Conservation (phyloP, 306 rosid genomes). For the Malus sylvestris region DNA sequence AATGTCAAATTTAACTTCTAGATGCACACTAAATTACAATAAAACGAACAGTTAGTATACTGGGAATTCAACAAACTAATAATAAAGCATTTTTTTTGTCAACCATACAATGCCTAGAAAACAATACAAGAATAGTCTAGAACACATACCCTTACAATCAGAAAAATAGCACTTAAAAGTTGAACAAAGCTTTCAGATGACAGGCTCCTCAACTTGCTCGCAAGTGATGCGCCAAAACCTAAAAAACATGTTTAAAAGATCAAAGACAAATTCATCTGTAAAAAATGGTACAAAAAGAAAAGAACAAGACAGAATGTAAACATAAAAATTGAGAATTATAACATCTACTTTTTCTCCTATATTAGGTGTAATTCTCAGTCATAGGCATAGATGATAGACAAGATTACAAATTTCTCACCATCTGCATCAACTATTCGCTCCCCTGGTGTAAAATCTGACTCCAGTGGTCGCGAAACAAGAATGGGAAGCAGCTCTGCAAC, state of each 20-base stretch:
- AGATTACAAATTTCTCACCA: slow-evolving; percentile 51
- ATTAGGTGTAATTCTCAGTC: background rate
- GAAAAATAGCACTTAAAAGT: slow-evolving; percentile 81
- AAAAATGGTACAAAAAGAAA: background rate
- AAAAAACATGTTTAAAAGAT: slow-evolving; percentile 18
- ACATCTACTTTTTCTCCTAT: background rate
- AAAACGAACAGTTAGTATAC: background rate
- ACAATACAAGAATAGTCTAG: slow-evolving; percentile 27
- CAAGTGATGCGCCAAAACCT: slow-evolving; percentile 98
- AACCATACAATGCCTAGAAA: background rate
- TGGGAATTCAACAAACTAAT: background rate
- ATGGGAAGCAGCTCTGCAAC: slow-evolving; percentile 93
- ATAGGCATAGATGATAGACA: slow-evolving; percentile 14
- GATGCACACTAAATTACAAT: background rate
- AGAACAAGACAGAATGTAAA: background rate
- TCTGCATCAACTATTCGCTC: slow-evolving; percentile 76
- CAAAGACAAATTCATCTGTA: background rate
- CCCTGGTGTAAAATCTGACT: slow-evolving; percentile 68
- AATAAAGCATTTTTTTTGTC: background rate
- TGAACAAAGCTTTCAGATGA: slow-evolving; percentile 96
- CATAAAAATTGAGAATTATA: background rate
- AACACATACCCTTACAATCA: slow-evolving; percentile 85
- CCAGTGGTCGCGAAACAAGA: slow-evolving; percentile 66
- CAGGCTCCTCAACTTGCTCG: slow-evolving; percentile 92
- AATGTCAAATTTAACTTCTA: background rate